These are phyloP conservation scores for Epipyxis sp. DNA, from an alignment of 108 stramenopile genomes.

Conservation along the genomic window DNA sequence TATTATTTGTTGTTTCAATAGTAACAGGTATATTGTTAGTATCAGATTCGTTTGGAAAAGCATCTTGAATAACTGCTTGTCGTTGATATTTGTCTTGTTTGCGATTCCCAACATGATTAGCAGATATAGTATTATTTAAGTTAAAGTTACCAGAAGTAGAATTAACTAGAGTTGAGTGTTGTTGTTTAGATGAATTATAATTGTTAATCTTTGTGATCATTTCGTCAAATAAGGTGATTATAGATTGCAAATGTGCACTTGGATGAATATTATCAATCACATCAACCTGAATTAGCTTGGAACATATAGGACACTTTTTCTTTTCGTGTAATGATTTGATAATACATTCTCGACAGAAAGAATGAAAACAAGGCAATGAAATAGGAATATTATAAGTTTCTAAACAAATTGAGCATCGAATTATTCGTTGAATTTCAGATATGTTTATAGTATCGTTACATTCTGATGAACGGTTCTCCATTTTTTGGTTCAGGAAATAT, in stretches of 20 bases:
- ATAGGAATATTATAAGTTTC: background rate
- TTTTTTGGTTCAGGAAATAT: no score
- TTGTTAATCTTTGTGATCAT: background rate
- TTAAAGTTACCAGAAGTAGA: background rate
- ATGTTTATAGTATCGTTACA: no score
- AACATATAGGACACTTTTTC: background rate
- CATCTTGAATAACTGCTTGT: background rate
- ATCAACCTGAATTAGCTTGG: background rate
- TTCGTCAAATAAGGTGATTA: background rate
- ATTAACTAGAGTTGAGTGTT: background rate
- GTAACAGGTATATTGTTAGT: background rate
- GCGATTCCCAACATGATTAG: background rate
- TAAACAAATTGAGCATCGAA: conserved; percentile 3
- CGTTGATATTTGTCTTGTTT: background rate
- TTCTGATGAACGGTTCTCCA: no score
- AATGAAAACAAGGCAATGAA: conserved; percentile 56
- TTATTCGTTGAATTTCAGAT: no score
- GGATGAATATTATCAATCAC: background rate
- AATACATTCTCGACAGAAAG: conserved; percentile 57
- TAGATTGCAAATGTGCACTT: background rate
- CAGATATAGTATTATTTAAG: background rate
- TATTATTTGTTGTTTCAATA: background rate
- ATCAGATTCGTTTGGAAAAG: background rate
- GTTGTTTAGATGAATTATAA: background rate
- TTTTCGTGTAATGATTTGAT: background rate